These are phyloP conservation scores for Tricholoma matsutake DNA, from an alignment of 768 basidiomycete genomes.

Conservation along the genomic window DNA sequence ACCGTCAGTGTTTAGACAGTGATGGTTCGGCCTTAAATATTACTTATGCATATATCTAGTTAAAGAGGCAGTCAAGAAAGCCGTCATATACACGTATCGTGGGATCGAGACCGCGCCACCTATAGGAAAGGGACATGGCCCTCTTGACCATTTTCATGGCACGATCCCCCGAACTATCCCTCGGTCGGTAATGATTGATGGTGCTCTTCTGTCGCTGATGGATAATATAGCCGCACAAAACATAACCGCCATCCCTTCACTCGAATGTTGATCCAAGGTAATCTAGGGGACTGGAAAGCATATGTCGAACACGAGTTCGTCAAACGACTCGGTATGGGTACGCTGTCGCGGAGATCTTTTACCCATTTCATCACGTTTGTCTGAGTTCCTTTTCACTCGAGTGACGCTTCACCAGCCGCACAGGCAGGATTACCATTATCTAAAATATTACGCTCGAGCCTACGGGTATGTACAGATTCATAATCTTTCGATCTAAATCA, in stretches of 20 bases:
- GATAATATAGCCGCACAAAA: constrained; percentile 45
- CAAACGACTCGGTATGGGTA: constrained; percentile 67
- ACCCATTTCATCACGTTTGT: constrained; percentile 81
- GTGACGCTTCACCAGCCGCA: neutral
- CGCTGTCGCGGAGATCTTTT: constrained; percentile 63
- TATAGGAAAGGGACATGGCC: constrained; percentile 77
- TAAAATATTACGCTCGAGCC: constrained; percentile 83
- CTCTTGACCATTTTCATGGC: constrained; percentile 82
- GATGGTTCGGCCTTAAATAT: neutral
- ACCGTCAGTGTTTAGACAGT: constrained; percentile 27
- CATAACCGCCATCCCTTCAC: constrained; percentile 69
- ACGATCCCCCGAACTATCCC: constrained; percentile 47
- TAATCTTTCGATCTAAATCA: neutral
- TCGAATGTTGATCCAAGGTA: constrained; percentile 57
- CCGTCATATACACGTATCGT: constrained; percentile 66
- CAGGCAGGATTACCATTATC: constrained; percentile 80
- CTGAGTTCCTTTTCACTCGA: neutral
- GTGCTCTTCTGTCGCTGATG: neutral
- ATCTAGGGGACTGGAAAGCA: constrained; percentile 55
- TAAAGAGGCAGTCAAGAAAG: constrained; percentile 53
- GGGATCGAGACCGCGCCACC: constrained; percentile 68
- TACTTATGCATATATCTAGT: constrained; percentile 32
- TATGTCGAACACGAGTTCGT: constrained; percentile 89
- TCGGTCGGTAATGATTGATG: constrained; percentile 27
- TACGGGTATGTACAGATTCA: constrained; percentile 48